A percentile compares a stretch with the other conserved stretches of the same genome.
These are phyloP conservation scores for Gloeophyllum trabeum DNA, from an alignment of 768 basidiomycete genomes.

Conservation along the genomic window DNA sequence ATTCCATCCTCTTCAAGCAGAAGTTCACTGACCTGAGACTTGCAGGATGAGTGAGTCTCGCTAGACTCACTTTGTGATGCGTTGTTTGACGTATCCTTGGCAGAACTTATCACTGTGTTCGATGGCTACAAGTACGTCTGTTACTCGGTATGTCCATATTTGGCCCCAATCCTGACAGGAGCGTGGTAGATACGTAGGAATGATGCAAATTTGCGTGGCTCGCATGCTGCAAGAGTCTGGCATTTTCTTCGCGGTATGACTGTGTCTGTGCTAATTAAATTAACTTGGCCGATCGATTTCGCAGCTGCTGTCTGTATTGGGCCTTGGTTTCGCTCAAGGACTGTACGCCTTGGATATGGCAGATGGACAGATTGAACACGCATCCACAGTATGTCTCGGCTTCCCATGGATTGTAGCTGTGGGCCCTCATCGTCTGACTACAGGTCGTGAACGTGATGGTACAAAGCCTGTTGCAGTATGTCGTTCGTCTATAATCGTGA, in stretches of 20 bases:
- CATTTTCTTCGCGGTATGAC: conserved; percentile 74
- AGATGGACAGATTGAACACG: conserved; percentile 59
- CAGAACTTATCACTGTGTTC: conserved; percentile 73
- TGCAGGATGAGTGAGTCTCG: conserved; percentile 67
- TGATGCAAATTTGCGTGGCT: conserved; percentile 88
- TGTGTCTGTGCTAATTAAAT: neutral
- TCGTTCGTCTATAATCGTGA: no score
- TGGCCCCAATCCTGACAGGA: conserved; percentile 1
- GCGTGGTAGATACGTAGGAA: conserved; percentile 78
- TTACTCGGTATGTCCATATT: neutral
- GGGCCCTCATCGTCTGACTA: conserved; percentile 1
- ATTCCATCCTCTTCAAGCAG: neutral
- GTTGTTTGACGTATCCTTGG: neutral
- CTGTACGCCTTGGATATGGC: conserved; percentile 87
- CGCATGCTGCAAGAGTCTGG: conserved; percentile 91
- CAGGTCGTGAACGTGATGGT: conserved; percentile 65
- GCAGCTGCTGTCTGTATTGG: conserved; percentile 73
- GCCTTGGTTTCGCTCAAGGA: conserved; percentile 76
- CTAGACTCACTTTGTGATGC: neutral
- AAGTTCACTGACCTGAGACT: no score
- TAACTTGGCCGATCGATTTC: conserved; percentile 1
- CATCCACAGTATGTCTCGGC: conserved; percentile 28
- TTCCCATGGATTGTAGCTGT: neutral
- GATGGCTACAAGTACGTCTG: conserved; percentile 62
- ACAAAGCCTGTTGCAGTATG: conserved; percentile 76